Evolutionary conservation across 2,329 filamentous ascomycete genomes (phyloP).

Genomic region (Claviceps capensis): DNA sequence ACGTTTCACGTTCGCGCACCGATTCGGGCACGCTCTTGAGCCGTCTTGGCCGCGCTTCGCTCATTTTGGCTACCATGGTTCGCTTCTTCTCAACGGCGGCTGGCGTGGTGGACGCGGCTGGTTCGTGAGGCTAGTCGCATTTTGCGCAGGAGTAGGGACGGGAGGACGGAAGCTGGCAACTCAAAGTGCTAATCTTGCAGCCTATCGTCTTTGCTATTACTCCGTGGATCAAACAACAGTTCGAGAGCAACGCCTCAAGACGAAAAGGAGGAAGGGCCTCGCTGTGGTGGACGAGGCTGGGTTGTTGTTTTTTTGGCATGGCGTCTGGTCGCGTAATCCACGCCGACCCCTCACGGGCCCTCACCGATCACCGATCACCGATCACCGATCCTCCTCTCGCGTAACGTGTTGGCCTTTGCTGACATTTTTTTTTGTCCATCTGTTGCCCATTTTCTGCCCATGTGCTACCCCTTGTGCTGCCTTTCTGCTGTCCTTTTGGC

Average conservation of each 20-base stretch:
- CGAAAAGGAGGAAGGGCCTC: not conserved
- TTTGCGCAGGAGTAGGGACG: not conserved
- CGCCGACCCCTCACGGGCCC: too few species aligned
- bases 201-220: not conserved
- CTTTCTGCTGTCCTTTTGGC: too few species aligned
- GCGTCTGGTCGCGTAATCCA: too few species aligned
- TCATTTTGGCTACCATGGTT: not conserved
- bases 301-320: too few species aligned
- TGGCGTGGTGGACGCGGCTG: not conserved
- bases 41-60: not conserved
- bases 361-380: too few species aligned
- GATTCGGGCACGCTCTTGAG: not conserved
- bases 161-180: not conserved
- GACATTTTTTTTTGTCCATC: too few species aligned
- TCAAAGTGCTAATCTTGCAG: not conserved
- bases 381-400: too few species aligned
- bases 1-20: conserved; percentile 2
- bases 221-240: not conserved
- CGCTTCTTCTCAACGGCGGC: not conserved
- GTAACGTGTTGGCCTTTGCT: too few species aligned
- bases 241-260: not conserved
- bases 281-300: too few species aligned
- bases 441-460: too few species aligned
- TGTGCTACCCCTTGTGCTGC: too few species aligned
- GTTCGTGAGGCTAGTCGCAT: not conserved